Conservation (phyloP, 257 asterid species). For the Cruciata laevipes region DNA sequence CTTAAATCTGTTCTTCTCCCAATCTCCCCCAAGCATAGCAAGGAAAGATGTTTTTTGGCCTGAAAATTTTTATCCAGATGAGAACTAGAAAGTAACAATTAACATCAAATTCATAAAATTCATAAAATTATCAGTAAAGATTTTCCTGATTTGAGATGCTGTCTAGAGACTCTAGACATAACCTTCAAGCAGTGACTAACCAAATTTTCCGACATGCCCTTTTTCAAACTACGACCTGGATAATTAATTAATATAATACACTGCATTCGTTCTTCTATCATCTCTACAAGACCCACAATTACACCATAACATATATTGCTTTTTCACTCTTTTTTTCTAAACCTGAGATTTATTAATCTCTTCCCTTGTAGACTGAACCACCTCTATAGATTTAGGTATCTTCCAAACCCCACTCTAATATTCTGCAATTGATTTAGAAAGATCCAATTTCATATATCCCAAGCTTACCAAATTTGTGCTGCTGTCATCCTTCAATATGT, state of each 20-base stretch:
- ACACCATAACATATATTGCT: not conserved
- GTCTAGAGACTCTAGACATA: no score
- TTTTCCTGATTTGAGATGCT: not conserved
- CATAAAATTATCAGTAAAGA: not conserved
- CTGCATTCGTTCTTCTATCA: not conserved
- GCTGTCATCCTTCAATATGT: conserved; percentile 75
- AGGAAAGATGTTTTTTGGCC: conserved; percentile 92
- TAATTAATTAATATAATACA: not conserved
- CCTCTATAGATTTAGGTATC: not conserved
- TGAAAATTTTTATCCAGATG: conserved; percentile 17
- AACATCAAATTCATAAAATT: not conserved
- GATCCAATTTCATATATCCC: not conserved
- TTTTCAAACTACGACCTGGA: not conserved
- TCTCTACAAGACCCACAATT: not conserved
- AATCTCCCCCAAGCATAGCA: conserved; percentile 95
- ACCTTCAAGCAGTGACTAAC: no score
- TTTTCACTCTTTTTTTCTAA: not conserved
- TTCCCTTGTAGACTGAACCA: not conserved
- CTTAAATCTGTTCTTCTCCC: conserved; percentile 98
- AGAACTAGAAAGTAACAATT: not conserved
- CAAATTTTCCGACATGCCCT: not conserved
- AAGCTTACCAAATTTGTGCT: conserved; percentile 65
- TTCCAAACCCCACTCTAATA: not conserved
- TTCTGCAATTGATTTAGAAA: not conserved
- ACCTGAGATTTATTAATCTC: not conserved